phyloP scores from a whole-genome alignment of 306 rosid species.

The Amphicarpaea edgeworthii region DNA sequence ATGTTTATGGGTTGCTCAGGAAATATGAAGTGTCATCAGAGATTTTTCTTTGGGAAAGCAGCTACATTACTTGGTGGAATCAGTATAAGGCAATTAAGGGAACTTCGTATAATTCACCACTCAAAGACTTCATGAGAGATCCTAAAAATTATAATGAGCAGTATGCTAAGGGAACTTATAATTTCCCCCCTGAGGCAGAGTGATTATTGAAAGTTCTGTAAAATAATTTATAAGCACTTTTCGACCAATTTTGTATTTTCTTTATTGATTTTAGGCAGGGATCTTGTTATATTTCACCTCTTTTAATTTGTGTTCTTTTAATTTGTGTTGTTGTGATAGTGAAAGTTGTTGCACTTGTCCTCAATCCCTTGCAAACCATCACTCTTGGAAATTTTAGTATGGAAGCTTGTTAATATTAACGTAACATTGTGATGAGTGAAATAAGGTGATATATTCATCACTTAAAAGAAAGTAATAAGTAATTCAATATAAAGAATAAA shows the following conservation, averaged over 20 bases:
- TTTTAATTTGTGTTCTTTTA: no score
- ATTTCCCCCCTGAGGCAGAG: conserved; percentile 25
- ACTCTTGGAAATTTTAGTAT: not conserved
- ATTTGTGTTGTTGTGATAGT: not conserved
- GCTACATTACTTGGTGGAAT: conserved; percentile 78
- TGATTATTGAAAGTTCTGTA: not conserved
- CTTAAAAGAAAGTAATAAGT: no score
- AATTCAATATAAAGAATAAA: no score
- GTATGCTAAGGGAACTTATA: conserved; percentile 46
- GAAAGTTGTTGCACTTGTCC: not conserved
- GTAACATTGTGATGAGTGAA: no score
- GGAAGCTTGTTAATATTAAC: not conserved
- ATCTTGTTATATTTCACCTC: not conserved
- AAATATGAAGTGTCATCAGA: conserved; percentile 63
- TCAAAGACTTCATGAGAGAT: conserved; percentile 51
- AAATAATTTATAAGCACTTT: not conserved
- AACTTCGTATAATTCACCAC: conserved; percentile 19
- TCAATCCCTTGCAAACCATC: not conserved
- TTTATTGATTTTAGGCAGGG: not conserved
- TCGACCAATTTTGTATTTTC: not conserved
- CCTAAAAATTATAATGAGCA: not conserved
- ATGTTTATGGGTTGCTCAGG: conserved; percentile 53
- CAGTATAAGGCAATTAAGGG: conserved; percentile 48
- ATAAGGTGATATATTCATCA: no score
- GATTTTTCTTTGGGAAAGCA: conserved; percentile 62